Conservation (phyloP, 495 filamentous ascomycete species). For the Daldinia decipiens region DNA sequence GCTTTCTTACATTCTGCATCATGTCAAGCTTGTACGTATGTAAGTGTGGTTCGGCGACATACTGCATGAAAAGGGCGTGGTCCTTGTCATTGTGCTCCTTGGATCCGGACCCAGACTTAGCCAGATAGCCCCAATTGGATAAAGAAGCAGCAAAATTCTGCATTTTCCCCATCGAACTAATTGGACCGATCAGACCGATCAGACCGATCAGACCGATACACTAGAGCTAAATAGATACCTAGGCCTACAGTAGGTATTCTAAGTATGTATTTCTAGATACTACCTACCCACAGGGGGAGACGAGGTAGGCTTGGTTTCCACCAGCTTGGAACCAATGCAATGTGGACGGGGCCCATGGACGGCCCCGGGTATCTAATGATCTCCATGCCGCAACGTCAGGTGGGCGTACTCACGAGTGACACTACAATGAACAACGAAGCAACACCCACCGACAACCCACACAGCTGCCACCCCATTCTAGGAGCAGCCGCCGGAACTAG, state of each 20-base stretch:
- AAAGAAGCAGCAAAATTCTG: slow-evolving; percentile 31
- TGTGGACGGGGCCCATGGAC: slow-evolving; percentile 1
- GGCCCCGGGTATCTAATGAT: slow-evolving; percentile 17
- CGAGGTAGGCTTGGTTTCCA: slow-evolving; percentile 17
- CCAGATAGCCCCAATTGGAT: slow-evolving; percentile 19
- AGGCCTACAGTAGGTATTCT: no score
- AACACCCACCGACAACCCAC: slow-evolving; percentile 12
- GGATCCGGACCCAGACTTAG: slow-evolving; percentile 13
- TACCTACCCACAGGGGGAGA: slow-evolving; percentile 15
- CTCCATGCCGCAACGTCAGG: slow-evolving; percentile 21
- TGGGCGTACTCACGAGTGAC: slow-evolving; percentile 25
- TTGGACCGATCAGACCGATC: slow-evolving; percentile 19
- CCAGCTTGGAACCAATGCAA: slow-evolving; percentile 20
- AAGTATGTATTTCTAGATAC: slow-evolving; percentile 6
- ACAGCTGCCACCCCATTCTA: slow-evolving; percentile 13
- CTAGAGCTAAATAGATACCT: slow-evolving; percentile 22
- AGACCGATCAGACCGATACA: slow-evolving; percentile 16
- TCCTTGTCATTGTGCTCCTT: slow-evolving; percentile 19
- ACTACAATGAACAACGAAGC: slow-evolving; percentile 10
- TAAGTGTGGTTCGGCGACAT: slow-evolving; percentile 21
- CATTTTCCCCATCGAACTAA: slow-evolving; percentile 27
- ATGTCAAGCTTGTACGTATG: slow-evolving; percentile 6
- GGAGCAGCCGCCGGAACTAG: slow-evolving; percentile 16
- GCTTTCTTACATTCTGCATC: slow-evolving; percentile 17
- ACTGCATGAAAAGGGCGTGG: slow-evolving; percentile 36